These are phyloP conservation scores for Nicotiana benthamiana DNA, from an alignment of 257 asterid species.

Conservation along the genomic window DNA sequence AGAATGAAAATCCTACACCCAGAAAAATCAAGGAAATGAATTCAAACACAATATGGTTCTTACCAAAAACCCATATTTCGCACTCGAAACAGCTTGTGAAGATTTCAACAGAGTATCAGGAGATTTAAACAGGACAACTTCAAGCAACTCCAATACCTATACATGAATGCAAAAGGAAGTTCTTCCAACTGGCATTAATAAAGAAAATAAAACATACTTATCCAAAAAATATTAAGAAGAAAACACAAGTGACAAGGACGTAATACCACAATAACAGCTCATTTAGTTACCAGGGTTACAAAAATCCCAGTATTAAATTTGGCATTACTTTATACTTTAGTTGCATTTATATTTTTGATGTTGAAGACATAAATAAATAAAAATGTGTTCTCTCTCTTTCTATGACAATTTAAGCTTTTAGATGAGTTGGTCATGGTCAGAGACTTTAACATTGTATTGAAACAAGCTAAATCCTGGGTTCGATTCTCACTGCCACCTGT, in stretches of 20 bases:
- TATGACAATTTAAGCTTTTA: background rate
- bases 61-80: slow-evolving; percentile 72
- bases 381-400: background rate
- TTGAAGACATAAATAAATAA: background rate
- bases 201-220: background rate
- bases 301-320: background rate
- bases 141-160: slow-evolving; percentile 83
- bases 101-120: slow-evolving; percentile 59
- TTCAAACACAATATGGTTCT: slow-evolving; percentile 12
- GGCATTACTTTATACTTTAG: background rate
- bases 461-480: background rate
- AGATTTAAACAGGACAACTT: slow-evolving; percentile 69
- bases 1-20: background rate
- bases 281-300: background rate
- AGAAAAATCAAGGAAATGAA: background rate
- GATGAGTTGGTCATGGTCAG: background rate
- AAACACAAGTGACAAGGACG: background rate
- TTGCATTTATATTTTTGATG: background rate
- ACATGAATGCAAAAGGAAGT: slow-evolving; percentile 9
- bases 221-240: background rate
- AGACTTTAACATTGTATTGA: background rate
- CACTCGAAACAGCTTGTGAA: slow-evolving; percentile 59
- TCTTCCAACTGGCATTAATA: background rate
- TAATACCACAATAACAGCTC: background rate
- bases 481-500: background rate